Conservation (phyloP, 257 asterid species). For the Phtheirospermum japonicum region DNA sequence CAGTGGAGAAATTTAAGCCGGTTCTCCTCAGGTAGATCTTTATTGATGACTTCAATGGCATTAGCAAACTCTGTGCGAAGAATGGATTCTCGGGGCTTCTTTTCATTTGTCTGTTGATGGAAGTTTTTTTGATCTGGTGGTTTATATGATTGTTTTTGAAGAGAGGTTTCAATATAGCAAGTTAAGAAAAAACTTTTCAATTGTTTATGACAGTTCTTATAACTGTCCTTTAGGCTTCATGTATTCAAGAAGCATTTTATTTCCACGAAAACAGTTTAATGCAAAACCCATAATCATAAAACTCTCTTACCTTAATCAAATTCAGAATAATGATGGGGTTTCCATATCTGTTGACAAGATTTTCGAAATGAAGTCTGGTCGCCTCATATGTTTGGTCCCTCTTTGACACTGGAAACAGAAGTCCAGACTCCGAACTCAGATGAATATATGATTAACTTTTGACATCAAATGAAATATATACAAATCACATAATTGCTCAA, state of each 20-base stretch:
- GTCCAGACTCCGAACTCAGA: conserved; percentile 11
- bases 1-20: conserved; percentile 69
- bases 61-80: conserved; percentile 70
- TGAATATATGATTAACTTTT: not conserved
- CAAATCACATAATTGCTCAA: conserved; percentile 15
- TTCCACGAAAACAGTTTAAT: not conserved
- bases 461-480: not conserved
- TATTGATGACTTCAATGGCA: conserved; percentile 67
- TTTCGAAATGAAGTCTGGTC: conserved; percentile 87
- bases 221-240: not conserved
- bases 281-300: not conserved
- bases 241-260: not conserved
- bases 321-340: conserved; percentile 87
- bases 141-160: no score
- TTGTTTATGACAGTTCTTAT: not conserved
- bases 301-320: conserved; percentile 76
- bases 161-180: not conserved
- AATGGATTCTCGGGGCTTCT: conserved; percentile 77
- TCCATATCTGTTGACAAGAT: conserved; percentile 89
- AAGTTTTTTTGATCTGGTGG: conserved; percentile 26
- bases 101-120: conserved; percentile 61
- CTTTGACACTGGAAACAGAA: conserved; percentile 67
- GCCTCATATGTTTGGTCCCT: conserved; percentile 85
- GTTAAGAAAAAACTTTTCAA: not conserved
- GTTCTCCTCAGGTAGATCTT: conserved; percentile 56